phyloP scores from a whole-genome alignment of 305 asterid genomes.

The Stenogyne calaminthoides region DNA sequence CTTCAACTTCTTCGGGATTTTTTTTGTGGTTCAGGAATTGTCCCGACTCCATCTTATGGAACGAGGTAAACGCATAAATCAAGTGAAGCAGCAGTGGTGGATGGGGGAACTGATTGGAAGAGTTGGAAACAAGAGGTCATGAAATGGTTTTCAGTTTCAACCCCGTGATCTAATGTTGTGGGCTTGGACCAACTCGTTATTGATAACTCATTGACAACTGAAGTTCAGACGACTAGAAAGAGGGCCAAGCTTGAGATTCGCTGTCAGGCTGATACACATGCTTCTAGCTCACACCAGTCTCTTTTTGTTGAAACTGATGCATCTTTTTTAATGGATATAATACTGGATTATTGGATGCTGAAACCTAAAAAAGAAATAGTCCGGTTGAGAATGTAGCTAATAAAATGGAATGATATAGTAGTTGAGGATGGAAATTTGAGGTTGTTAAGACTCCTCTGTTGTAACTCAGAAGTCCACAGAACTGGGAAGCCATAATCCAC shows the following conservation, averaged over 20 bases:
- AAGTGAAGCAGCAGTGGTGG: slow-evolving; percentile 49
- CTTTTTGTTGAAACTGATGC: slow-evolving; percentile 57
- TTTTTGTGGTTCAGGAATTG: slow-evolving; percentile 63
- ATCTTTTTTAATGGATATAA: slow-evolving; percentile 49
- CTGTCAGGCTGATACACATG: slow-evolving; percentile 90
- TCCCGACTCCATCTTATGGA: slow-evolving; percentile 78
- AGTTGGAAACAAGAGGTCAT: slow-evolving; percentile 90
- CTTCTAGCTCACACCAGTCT: slow-evolving; percentile 54
- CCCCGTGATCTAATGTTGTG: slow-evolving; percentile 46
- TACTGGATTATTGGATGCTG: slow-evolving; percentile 48
- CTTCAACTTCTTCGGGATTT: slow-evolving; percentile 23
- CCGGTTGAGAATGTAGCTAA: slow-evolving; percentile 41
- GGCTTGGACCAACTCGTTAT: slow-evolving; percentile 51
- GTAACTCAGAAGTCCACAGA: slow-evolving; percentile 48
- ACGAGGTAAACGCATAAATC: slow-evolving; percentile 67
- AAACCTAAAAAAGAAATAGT: slow-evolving; percentile 45
- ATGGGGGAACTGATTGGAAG: slow-evolving; percentile 71
- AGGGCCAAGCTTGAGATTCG: slow-evolving; percentile 98
- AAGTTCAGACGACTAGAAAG: slow-evolving; percentile 69
- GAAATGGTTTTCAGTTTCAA: slow-evolving; percentile 90
- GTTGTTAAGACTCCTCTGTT: slow-evolving; percentile 48
- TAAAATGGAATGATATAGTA: slow-evolving; percentile 70
- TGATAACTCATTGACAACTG: slow-evolving; percentile 50
- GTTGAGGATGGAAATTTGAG: slow-evolving; percentile 64
- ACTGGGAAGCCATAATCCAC: slow-evolving; percentile 66